Evolutionary conservation across 2,329 filamentous ascomycete species (phyloP).

Genomic region (Claviceps maximensis): DNA sequence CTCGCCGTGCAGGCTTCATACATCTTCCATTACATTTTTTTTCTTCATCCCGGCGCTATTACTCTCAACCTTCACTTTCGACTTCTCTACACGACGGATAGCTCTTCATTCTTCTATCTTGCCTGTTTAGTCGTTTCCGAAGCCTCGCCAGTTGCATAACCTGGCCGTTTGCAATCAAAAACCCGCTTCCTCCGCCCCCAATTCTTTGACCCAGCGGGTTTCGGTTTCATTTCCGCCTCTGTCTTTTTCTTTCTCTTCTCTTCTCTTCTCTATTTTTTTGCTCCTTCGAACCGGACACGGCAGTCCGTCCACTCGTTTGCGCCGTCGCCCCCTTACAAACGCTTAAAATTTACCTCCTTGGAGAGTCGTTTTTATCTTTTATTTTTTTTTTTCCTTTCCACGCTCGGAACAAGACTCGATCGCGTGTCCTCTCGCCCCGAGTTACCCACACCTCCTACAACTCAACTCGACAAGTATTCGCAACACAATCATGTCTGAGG

Average conservation of each 20-base stretch:
- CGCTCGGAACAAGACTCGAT: slow-evolving; percentile 11
- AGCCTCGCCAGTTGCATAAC: slow-evolving; percentile 20
- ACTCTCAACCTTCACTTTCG: neutral
- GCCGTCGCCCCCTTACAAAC: slow-evolving; percentile 18
- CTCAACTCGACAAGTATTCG: neutral
- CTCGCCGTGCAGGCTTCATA: neutral
- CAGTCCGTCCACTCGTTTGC: slow-evolving; percentile 28
- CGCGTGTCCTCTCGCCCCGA: slow-evolving; percentile 4
- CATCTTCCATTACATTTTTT: neutral
- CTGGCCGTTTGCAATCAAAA: slow-evolving; percentile 1
- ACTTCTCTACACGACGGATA: neutral
- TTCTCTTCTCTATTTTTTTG: neutral
- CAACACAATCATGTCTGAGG: slow-evolving; percentile 35
- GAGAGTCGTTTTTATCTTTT: slow-evolving; percentile 7
- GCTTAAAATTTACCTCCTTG: neutral
- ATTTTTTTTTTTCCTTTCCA: slow-evolving; percentile 4
- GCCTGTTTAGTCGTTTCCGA: neutral
- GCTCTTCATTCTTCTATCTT: neutral
- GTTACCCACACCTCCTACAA: neutral
- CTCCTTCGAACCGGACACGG: slow-evolving; percentile 13
- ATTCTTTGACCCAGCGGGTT: slow-evolving; percentile 5
- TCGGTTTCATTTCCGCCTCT: neutral
- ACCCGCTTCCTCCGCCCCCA: slow-evolving; percentile 4
- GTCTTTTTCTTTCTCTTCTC: neutral
- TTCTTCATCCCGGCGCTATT: neutral